phyloP scores from a whole-genome alignment of 768 basidiomycete species.

The Tulasnella calospora region DNA sequence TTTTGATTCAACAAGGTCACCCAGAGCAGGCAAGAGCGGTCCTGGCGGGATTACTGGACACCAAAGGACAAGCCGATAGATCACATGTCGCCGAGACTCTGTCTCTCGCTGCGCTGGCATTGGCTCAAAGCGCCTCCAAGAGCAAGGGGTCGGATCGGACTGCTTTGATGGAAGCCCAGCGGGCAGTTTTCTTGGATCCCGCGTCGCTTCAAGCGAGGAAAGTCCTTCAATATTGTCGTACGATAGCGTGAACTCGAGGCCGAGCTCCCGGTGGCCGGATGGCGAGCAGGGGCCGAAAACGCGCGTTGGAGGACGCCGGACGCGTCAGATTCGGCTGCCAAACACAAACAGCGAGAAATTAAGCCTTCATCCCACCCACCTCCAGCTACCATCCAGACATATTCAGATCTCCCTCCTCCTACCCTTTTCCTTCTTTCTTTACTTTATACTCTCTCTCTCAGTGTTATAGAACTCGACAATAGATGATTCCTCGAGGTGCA shows the following conservation, averaged over 20 bases:
- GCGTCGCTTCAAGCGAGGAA: neutral
- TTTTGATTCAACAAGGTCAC: constrained; percentile 12
- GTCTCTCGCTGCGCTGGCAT: neutral
- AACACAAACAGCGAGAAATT: constrained; percentile 10
- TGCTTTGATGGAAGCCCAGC: constrained; percentile 13
- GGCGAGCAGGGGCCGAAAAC: neutral
- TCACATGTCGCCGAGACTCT: neutral
- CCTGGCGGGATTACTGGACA: constrained; percentile 1
- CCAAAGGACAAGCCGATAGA: neutral
- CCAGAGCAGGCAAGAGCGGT: neutral
- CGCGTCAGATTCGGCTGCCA: constrained; percentile 15
- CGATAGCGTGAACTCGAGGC: neutral
- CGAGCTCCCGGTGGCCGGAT: neutral
- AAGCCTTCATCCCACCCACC: neutral
- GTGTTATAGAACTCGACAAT: constrained; percentile 4
- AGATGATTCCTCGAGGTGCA: constrained; percentile 21
- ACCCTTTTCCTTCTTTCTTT: constrained; percentile 3
- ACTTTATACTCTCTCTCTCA: neutral
- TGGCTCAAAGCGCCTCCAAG: neutral
- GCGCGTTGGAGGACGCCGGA: constrained; percentile 4
- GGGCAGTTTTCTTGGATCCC: constrained; percentile 19
- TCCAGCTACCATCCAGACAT: neutral
- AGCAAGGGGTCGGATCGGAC: neutral
- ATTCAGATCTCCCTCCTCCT: neutral
- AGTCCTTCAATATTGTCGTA: constrained; percentile 8